Percentiles rank a stretch among this genome's conserved stretches.
Evolutionary conservation across 768 basidiomycete species (phyloP).

Genomic region (Russula emetica): DNA sequence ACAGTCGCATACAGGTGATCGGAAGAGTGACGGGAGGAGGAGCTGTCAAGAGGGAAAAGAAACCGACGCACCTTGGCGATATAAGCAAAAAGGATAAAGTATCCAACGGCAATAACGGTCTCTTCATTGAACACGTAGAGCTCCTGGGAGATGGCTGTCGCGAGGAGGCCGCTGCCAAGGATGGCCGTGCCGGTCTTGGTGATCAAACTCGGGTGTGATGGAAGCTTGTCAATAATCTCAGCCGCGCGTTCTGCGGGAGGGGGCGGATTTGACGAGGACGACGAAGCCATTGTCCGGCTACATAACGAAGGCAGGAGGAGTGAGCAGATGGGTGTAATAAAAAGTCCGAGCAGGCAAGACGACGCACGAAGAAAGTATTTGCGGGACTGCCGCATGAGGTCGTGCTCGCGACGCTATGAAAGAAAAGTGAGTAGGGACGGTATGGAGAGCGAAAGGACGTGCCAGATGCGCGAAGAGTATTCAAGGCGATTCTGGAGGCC

Average conservation of each 20-base stretch:
- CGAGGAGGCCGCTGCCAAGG: constrained; percentile 77
- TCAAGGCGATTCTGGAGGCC: constrained; percentile 33
- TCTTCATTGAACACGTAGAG: constrained; percentile 98
- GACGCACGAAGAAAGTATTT: constrained; percentile 47
- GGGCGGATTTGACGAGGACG: constrained; percentile 49
- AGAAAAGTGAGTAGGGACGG: not conserved
- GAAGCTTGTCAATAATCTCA: constrained; percentile 83
- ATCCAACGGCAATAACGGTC: constrained; percentile 81
- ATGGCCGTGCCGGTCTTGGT: constrained; percentile 94
- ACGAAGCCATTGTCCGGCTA: constrained; percentile 36
- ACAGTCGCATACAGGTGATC: not conserved
- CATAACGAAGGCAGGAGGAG: too few species aligned
- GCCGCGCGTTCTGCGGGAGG: constrained; percentile 86
- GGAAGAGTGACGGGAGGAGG: constrained; percentile 2
- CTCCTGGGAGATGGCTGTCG: constrained; percentile 93
- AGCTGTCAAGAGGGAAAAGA: not conserved
- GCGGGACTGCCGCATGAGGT: constrained; percentile 43
- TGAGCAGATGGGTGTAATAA: constrained; percentile 1
- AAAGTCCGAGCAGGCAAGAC: constrained; percentile 17
- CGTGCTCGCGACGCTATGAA: constrained; percentile 28
- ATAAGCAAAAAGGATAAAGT: constrained; percentile 75
- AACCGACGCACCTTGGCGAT: constrained; percentile 63
- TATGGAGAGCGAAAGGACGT: not conserved
- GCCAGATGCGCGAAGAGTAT: constrained; percentile 30
- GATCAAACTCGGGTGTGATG: constrained; percentile 82